Conservation (phyloP, 495 filamentous ascomycete genomes). For the Aspergillus avenaceus region DNA sequence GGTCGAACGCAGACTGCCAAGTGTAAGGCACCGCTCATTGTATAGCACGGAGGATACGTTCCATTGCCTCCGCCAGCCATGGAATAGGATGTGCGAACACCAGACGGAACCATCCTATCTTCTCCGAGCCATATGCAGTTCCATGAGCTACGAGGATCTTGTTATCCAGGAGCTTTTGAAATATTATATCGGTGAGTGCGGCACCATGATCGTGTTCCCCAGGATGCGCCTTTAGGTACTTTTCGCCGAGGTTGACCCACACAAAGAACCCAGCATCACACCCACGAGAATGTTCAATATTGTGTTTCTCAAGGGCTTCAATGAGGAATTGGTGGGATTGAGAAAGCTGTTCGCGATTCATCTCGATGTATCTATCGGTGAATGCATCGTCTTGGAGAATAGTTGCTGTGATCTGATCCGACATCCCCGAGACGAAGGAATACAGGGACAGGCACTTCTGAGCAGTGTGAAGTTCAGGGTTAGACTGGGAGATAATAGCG, state of each 20-base stretch:
- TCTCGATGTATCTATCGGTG: conserved; percentile 38
- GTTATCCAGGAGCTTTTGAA: too few relatives aligned
- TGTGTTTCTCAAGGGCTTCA: conserved; percentile 28
- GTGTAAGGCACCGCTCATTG: too few relatives aligned
- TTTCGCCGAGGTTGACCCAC: conserved; percentile 52
- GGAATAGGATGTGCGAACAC: too few relatives aligned
- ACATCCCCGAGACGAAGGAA: conserved; percentile 38
- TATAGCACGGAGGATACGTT: too few relatives aligned
- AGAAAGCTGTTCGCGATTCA: conserved; percentile 33
- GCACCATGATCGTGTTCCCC: too few relatives aligned
- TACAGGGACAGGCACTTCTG: conserved; percentile 36
- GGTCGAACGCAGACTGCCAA: too few relatives aligned
- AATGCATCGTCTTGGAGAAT: conserved; percentile 48
- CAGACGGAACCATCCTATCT: too few relatives aligned
- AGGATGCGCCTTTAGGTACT: conserved; percentile 24
- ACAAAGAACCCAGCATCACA: conserved; percentile 56
- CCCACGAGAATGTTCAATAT: conserved; percentile 35
- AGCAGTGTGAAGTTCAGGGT: conserved; percentile 40
- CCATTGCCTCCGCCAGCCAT: too few relatives aligned
- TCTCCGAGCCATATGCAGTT: too few relatives aligned
- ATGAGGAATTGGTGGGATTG: conserved; percentile 32
- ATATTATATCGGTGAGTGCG: too few relatives aligned
- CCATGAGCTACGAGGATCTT: too few relatives aligned
- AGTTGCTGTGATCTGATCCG: conserved; percentile 38
- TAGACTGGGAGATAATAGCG: conserved; percentile 45